phyloP scores from a whole-genome alignment of 2,329 filamentous ascomycete species.

The Fusarium secorum region DNA sequence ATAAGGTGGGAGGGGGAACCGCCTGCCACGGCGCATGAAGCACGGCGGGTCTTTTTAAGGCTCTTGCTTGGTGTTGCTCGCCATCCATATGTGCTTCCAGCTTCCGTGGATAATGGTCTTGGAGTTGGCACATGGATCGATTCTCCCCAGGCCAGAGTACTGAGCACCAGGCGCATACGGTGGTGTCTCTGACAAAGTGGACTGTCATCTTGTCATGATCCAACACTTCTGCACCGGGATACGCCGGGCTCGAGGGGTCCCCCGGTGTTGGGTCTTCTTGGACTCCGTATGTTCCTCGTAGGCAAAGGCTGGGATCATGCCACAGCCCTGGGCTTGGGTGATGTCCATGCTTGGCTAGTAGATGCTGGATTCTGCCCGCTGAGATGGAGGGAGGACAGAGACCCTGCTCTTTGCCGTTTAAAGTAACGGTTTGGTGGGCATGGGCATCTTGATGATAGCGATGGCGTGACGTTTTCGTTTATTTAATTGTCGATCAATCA shows the following conservation, averaged over 20 bases:
- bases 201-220: slow-evolving; percentile 41
- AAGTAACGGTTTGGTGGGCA: slow-evolving; percentile 2
- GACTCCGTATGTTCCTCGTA: slow-evolving; percentile 30
- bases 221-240: slow-evolving; percentile 36
- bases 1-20: slow-evolving; percentile 19
- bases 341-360: slow-evolving; percentile 17
- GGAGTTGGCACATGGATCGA: slow-evolving; percentile 27
- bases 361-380: slow-evolving; percentile 5
- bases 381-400: slow-evolving; percentile 13
- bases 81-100: not conserved
- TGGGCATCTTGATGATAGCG: not conserved
- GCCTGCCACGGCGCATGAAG: slow-evolving; percentile 35
- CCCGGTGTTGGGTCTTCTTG: slow-evolving; percentile 9
- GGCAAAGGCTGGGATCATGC: slow-evolving; percentile 39
- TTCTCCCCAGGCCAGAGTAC: slow-evolving; percentile 7
- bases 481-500: slow-evolving; percentile 14
- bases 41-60: slow-evolving; percentile 38
- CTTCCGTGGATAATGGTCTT: not conserved
- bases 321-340: slow-evolving; percentile 31
- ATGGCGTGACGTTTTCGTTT: slow-evolving; percentile 26
- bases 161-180: slow-evolving; percentile 20
- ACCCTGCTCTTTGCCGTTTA: slow-evolving; percentile 15
- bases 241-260: slow-evolving; percentile 34
- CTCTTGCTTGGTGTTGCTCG: slow-evolving; percentile 18
- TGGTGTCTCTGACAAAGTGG: slow-evolving; percentile 36